phyloP scores from a whole-genome alignment of 306 rosid species.

The Vigna unguiculata region DNA sequence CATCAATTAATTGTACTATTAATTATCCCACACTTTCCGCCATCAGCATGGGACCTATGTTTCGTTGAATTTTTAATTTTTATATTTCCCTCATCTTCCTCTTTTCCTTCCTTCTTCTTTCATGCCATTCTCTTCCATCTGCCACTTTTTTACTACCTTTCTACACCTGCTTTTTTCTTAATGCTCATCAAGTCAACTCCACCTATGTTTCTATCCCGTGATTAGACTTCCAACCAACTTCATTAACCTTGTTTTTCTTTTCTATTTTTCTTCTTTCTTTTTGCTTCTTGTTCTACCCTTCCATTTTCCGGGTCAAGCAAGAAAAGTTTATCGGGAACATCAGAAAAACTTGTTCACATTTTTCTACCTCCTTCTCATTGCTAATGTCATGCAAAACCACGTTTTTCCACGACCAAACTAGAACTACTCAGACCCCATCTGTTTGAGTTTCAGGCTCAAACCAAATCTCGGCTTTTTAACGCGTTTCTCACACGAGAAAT shows the following conservation, averaged over 20 bases:
- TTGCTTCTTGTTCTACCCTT: background rate
- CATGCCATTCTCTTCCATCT: constrained; percentile 38
- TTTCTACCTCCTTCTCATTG: constrained; percentile 15
- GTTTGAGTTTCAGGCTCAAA: background rate
- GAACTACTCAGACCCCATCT: background rate
- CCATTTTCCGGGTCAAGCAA: constrained; percentile 48
- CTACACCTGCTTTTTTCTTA: constrained; percentile 39
- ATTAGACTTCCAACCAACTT: constrained; percentile 52
- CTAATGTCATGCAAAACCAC: constrained; percentile 15
- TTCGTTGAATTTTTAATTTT: constrained; percentile 39
- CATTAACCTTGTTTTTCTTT: background rate
- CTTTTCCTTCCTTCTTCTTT: constrained; percentile 4
- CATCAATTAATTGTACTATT: constrained; percentile 33
- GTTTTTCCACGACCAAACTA: constrained; percentile 35
- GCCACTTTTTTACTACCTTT: constrained; percentile 36
- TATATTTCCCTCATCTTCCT: constrained; percentile 8
- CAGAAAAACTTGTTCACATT: constrained; percentile 41
- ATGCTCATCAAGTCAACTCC: constrained; percentile 53
- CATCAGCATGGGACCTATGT: constrained; percentile 51
- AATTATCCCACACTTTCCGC: constrained; percentile 53
- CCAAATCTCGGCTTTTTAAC: background rate
- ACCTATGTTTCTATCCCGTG: constrained; percentile 44
- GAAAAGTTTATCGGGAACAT: constrained; percentile 22
- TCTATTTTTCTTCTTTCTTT: background rate
- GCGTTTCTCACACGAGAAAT: background rate